Evolutionary conservation across 352 stramenopile species (phyloP).

Genomic region (Phytophthora vignae): DNA sequence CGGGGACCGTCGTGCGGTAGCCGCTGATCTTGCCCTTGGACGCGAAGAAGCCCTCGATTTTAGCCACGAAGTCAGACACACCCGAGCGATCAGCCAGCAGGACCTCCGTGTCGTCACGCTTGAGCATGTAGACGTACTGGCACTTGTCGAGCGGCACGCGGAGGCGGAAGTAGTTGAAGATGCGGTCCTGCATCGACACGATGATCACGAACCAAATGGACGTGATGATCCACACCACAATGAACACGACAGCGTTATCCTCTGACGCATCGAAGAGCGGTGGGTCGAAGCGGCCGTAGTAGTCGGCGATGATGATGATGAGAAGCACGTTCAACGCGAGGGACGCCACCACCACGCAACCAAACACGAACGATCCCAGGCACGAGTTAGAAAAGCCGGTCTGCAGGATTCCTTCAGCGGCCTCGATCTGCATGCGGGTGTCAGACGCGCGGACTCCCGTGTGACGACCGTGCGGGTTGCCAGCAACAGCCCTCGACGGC

Average conservation of each 20-base stretch:
- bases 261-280: slow-evolving; percentile 30
- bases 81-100: slow-evolving; percentile 34
- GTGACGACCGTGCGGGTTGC: slow-evolving; percentile 14
- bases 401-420: slow-evolving; percentile 16
- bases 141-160: slow-evolving; percentile 24
- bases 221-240: slow-evolving; percentile 36
- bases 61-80: slow-evolving; percentile 30
- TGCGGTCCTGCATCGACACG: slow-evolving; percentile 18
- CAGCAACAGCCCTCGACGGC: slow-evolving; percentile 24
- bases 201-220: slow-evolving; percentile 35
- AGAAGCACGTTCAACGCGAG: slow-evolving; percentile 53
- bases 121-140: slow-evolving; percentile 40
- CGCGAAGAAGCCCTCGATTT: slow-evolving; percentile 34
- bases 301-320: slow-evolving; percentile 57
- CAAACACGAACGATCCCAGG: slow-evolving; percentile 38
- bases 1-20: slow-evolving; percentile 23
- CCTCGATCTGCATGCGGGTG: slow-evolving; percentile 18
- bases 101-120: slow-evolving; percentile 35
- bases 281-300: slow-evolving; percentile 49
- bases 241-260: slow-evolving; percentile 35
- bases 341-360: slow-evolving; percentile 45
- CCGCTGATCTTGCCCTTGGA: slow-evolving; percentile 30
- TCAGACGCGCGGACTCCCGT: slow-evolving; percentile 25
- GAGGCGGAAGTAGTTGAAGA: slow-evolving; percentile 44
- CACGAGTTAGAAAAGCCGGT: slow-evolving; percentile 26